Percentiles rank a stretch among this genome's conserved stretches.
Conservation (phyloP, 352 stramenopile species). For the Globisporangium sylvaticum region DNA sequence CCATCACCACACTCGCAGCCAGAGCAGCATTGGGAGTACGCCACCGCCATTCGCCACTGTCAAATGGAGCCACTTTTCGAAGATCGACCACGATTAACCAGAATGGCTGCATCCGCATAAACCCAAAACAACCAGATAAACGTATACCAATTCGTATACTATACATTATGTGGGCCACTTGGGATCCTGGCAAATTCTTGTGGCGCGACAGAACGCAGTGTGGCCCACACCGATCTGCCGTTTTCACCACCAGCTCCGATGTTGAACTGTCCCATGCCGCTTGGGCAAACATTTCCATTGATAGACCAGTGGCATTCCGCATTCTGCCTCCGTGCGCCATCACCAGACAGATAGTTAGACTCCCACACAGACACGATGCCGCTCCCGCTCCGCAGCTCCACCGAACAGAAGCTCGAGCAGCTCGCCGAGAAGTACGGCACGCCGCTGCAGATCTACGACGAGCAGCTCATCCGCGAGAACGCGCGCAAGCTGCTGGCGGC, state of each 20-base stretch:
- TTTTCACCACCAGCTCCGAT: slow-evolving; percentile 2
- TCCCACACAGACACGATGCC: slow-evolving; percentile 35
- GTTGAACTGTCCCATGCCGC: slow-evolving; percentile 9
- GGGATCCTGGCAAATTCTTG: slow-evolving; percentile 9
- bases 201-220: not conserved
- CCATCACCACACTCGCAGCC: not conserved
- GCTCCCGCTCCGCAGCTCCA: slow-evolving; percentile 39
- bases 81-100: not conserved
- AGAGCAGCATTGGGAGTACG: too few species aligned
- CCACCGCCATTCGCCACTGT: too few species aligned
- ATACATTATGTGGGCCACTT: slow-evolving; percentile 12
- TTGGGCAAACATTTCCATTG: not conserved
- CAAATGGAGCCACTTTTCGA: not conserved
- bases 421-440: slow-evolving; percentile 77
- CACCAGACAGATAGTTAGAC: not conserved
- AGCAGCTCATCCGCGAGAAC: slow-evolving; percentile 80
- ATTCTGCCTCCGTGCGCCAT: not conserved
- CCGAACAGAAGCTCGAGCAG: slow-evolving; percentile 51
- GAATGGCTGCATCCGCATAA: not conserved
- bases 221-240: slow-evolving; percentile 6
- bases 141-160: not conserved
- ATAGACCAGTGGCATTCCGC: not conserved
- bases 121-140: not conserved
- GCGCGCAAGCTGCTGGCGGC: slow-evolving; percentile 58
- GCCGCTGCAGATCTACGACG: slow-evolving; percentile 87